Conservation (phyloP, 2,329 filamentous ascomycete species). For the Lachnellula occidentalis region DNA sequence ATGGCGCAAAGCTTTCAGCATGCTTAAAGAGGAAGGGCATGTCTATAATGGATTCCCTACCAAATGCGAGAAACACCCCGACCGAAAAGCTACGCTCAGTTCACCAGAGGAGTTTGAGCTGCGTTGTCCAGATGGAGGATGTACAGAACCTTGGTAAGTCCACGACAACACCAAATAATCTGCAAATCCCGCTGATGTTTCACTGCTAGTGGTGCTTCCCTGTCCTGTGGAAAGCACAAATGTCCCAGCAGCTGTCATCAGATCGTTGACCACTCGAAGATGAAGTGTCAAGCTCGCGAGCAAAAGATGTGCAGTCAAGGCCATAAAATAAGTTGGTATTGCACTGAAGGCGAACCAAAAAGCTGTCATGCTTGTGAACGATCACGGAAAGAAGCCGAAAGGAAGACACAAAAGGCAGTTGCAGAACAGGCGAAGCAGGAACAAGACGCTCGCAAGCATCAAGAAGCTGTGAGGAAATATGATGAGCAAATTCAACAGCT, state of each 20-base stretch:
- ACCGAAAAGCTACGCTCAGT: constrained; percentile 41
- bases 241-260: constrained; percentile 61
- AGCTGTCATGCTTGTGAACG: constrained; percentile 47
- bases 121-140: constrained; percentile 66
- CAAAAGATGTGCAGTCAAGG: constrained; percentile 43
- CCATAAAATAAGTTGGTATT: constrained; percentile 45
- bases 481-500: constrained; percentile 19
- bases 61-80: constrained; percentile 53
- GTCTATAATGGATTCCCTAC: constrained; percentile 58
- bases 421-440: constrained; percentile 18
- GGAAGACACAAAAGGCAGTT: constrained; percentile 33
- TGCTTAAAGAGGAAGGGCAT: constrained; percentile 45
- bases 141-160: constrained; percentile 54
- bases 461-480: constrained; percentile 19
- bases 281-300: constrained; percentile 40
- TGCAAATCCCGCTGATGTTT: constrained; percentile 7
- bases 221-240: constrained; percentile 53
- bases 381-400: constrained; percentile 41
- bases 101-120: constrained; percentile 52
- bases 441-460: constrained; percentile 14
- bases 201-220: constrained; percentile 37
- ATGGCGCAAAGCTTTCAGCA: constrained; percentile 54
- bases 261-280: constrained; percentile 48
- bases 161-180: not conserved
- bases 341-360: constrained; percentile 33